Evolutionary conservation across 257 asterid species (phyloP), one percentile per base, ranked within the genome.

Genomic region (Leptodermis oblonga): DNA sequence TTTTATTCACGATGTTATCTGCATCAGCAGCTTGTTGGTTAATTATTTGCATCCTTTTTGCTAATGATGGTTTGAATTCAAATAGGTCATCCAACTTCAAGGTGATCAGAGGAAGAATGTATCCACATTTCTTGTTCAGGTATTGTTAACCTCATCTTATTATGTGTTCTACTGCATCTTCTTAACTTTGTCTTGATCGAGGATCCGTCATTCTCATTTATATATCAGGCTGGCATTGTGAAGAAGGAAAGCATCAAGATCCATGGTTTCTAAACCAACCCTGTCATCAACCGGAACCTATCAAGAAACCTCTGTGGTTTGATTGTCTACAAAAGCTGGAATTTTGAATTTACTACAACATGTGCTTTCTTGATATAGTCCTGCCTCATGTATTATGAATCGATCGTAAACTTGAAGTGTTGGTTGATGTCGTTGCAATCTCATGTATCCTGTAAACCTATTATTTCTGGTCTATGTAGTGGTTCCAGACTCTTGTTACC

Each of bases 191-290:
- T 33, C 14, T 55, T 39, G 22, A 37, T 37, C 22, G 23, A 1
- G 33, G 4, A 33, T 52, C 9, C 22, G 54, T 15, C 18, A 22
- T 64, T 41, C 18, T 72, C 52, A 67, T 49, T 48, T 20, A 58
- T 28, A 28, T 18, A 59, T 69, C 78, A 88, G 93, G 91, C 96
- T 45, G 91, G 91, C 68, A 82, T 86, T 68, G 94, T 87, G 85
- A 89, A 87, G 88, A 89, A 89, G 85, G 96, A 89, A 11, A 80
- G 71, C 76, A 89, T 89, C 81, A 89, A 89, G 84, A 82, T 89
- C 46, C 96, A 89, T 80, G 94, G 96, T 78, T 89, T 89, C 74
- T 89, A 75, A 78, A n/a, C 22, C 62, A 14, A 2, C 22, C 15
- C 54, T 48, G n/a, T 70, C 73, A 45, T 53, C 62, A 18, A 61